Evolutionary conservation across 345 rosid species (phyloP), one percentile per base, ranked within the genome.

Genomic region (Eutrema yunnanense): DNA sequence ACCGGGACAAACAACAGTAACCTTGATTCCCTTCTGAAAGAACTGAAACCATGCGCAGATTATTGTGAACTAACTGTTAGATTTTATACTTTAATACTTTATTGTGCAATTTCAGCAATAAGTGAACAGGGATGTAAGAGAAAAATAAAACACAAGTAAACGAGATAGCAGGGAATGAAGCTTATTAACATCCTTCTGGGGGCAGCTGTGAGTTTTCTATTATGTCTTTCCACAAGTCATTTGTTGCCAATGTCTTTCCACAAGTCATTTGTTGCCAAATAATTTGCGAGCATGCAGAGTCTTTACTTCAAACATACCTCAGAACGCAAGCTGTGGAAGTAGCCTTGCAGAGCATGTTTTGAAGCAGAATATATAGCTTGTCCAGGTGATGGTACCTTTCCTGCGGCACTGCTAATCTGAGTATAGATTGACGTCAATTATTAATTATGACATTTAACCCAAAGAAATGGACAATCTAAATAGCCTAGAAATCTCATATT

Each of bases 361-460:
- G 98, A 89, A 76, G 97, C 97, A 59, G 97, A 88, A 82, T 94
- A 91, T 47, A 86, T 87, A 54, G 97, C 97, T 78, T 94, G 96
- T 68, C 97, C 97, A 12, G 98, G 98, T 62, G 96, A 82, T 37
- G 97, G 97, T 64, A 88, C 80, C 84, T 94, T 94, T 57, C 97
- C 98, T 36, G 98, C 98, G 32, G 97, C 98, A 84, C 98, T 89
- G 82, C 98, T 94, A 84, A 94, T 87, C 98, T 91, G 82, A 70
- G 73, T 52, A 38, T 10, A 13, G 40, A 55, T 41, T 56, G 73
- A 29, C 37, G 36, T 54, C 72, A 64, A 46, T 33, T 52, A 54
- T 5, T 41, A 58, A 50, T 41, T 32, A 41, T 67, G 67, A 57
- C n/a, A 49, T 33, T 57, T 49, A 58, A 13, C 40, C 48, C 4